These are phyloP conservation scores for Euclidium syriacum DNA, from an alignment of 345 rosid species.

Conservation along the genomic window DNA sequence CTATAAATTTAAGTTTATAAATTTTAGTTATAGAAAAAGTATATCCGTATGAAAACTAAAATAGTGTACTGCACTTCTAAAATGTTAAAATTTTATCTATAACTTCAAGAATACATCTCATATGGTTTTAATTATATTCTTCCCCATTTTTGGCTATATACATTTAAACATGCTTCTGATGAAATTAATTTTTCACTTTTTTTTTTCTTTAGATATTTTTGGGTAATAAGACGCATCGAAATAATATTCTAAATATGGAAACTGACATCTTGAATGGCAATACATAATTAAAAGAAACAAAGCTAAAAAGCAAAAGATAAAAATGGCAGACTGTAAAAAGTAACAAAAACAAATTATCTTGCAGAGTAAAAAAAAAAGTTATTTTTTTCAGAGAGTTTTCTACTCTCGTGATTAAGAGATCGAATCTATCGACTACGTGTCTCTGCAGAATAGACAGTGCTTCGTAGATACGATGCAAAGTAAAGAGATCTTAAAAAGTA, in stretches of 20 bases:
- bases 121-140: neutral
- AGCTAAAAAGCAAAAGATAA: conserved; percentile 7
- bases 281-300: conserved; percentile 31
- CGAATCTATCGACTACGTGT: conserved; percentile 34
- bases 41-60: too few species aligned
- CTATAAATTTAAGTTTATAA: too few species aligned
- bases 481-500: conserved; percentile 11
- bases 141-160: neutral
- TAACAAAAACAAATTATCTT: neutral
- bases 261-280: conserved; percentile 36
- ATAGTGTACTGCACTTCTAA: too few species aligned
- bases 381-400: conserved; percentile 16
- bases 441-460: conserved; percentile 28
- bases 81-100: too few species aligned
- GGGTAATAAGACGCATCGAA: conserved; percentile 24
- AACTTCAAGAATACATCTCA: neutral
- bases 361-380: conserved; percentile 12
- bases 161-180: neutral
- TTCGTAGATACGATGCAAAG: conserved; percentile 30
- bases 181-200: neutral
- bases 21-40: too few species aligned
- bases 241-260: conserved; percentile 30
- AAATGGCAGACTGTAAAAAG: conserved; percentile 29
- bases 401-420: conserved; percentile 29
- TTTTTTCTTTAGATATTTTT: neutral